Evolutionary conservation across 352 stramenopile genomes (phyloP).

Genomic region (Pythium brassicae): DNA sequence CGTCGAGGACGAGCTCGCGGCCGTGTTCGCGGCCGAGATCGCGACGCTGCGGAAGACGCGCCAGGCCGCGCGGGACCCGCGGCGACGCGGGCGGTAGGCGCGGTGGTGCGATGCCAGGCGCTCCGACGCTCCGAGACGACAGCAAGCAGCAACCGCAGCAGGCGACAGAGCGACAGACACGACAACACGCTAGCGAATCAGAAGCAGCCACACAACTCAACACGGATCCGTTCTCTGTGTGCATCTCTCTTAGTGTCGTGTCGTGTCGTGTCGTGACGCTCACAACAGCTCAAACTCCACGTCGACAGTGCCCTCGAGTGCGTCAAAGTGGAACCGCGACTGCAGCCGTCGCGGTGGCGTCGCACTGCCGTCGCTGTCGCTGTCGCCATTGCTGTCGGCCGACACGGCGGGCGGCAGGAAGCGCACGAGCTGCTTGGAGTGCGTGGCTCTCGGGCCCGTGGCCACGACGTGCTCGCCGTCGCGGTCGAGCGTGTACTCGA

Average conservation of each 20-base stretch:
- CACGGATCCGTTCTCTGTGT: too few species aligned
- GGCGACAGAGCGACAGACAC: too few species aligned
- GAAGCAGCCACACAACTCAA: too few species aligned
- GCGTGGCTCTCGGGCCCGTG: slow-evolving; percentile 46
- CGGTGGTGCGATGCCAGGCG: too few species aligned
- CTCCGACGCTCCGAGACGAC: too few species aligned
- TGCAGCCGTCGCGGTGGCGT: slow-evolving; percentile 7
- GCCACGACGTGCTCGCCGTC: slow-evolving; percentile 37
- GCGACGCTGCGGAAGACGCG: slow-evolving; percentile 23
- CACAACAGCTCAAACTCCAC: slow-evolving; percentile 40
- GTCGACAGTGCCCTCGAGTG: slow-evolving; percentile 53
- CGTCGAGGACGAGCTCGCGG: slow-evolving; percentile 42
- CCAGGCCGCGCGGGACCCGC: slow-evolving; percentile 3
- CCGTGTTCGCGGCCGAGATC: slow-evolving; percentile 28
- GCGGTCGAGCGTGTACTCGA: slow-evolving; percentile 57
- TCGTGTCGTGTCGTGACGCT: too few species aligned
- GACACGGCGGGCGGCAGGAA: slow-evolving; percentile 61
- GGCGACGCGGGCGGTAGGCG: slow-evolving; percentile 24
- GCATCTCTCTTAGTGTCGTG: too few species aligned
- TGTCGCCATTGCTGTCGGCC: too few species aligned
- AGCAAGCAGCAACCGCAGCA: slow-evolving; percentile 6
- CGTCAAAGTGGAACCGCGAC: slow-evolving; percentile 45
- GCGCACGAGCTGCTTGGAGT: slow-evolving; percentile 76
- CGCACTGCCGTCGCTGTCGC: background rate
- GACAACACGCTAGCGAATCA: too few species aligned